A percentile compares a stretch with the other conserved stretches of the same genome.
phyloP scores from a whole-genome alignment of 1,284 basidiomycete species.

The Cryptococcus sp. region DNA sequence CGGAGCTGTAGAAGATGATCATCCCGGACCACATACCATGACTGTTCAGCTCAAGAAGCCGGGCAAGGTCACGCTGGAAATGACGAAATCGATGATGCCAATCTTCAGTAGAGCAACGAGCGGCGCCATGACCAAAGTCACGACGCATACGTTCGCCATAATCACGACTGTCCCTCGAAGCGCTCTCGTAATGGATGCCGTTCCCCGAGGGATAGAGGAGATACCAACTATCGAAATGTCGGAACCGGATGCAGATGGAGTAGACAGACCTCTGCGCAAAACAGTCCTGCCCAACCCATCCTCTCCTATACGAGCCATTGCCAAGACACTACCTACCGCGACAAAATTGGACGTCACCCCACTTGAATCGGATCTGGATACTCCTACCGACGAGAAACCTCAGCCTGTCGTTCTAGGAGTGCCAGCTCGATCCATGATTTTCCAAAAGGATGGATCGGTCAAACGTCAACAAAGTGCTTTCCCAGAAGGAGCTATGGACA shows the following conservation, averaged over 20 bases:
- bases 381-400: conserved; percentile 8
- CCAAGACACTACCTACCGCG: neutral
- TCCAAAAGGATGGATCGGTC: conserved; percentile 25
- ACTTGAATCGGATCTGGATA: conserved; percentile 14
- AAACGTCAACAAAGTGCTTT: conserved; percentile 5
- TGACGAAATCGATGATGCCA: conserved; percentile 31
- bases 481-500: neutral
- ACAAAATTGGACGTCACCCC: neutral
- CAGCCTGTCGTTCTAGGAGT: neutral
- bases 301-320: neutral
- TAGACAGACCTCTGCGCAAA: neutral
- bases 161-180: conserved; percentile 32
- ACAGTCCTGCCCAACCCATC: neutral
- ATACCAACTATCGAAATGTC: neutral
- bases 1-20: conserved; percentile 7
- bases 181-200: conserved; percentile 5
- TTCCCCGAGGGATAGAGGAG: neutral
- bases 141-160: conserved; percentile 26
- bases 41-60: conserved; percentile 26
- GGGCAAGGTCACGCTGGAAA: conserved; percentile 18
- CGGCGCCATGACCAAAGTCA: conserved; percentile 6
- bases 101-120: conserved; percentile 11
- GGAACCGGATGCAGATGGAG: neutral
- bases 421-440: conserved; percentile 17
- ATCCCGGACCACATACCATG: conserved; percentile 11